phyloP scores from a whole-genome alignment of 2,329 filamentous ascomycete genomes.

The Paraphaeosphaeria minitans region DNA sequence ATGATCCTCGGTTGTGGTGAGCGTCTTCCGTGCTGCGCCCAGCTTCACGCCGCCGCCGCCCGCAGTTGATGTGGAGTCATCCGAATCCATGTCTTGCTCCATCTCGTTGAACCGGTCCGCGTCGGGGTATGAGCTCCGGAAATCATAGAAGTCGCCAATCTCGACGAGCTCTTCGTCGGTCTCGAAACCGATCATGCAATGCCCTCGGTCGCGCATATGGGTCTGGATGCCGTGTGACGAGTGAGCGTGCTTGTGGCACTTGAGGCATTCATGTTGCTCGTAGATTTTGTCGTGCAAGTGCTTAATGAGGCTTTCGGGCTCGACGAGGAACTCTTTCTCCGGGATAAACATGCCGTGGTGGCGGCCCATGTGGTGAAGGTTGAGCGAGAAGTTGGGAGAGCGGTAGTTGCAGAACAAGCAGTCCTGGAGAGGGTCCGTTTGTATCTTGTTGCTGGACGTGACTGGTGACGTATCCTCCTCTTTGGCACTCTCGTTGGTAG shows the following conservation, averaged over 20 bases:
- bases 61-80: constrained; percentile 54
- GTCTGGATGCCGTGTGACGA: constrained; percentile 84
- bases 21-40: constrained; percentile 62
- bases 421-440: constrained; percentile 50
- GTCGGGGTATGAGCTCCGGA: constrained; percentile 93
- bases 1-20: constrained; percentile 45
- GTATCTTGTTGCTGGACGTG: constrained; percentile 35
- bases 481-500: constrained; percentile 38
- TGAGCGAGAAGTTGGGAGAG: constrained; percentile 76
- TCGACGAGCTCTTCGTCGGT: constrained; percentile 89
- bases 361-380: constrained; percentile 86
- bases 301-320: constrained; percentile 79
- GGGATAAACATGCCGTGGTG: constrained; percentile 96
- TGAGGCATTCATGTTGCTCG: constrained; percentile 81
- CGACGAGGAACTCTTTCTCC: constrained; percentile 80
- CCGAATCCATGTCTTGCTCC: constrained; percentile 47
- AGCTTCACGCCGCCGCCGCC: constrained; percentile 72
- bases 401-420: constrained; percentile 94
- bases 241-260: constrained; percentile 81
- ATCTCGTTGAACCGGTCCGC: constrained; percentile 64
- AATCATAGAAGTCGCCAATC: constrained; percentile 96
- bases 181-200: constrained; percentile 95
- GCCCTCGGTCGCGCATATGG: constrained; percentile 95
- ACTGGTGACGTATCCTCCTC: constrained; percentile 49
- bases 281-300: constrained; percentile 81